Evolutionary conservation across 768 basidiomycete genomes (phyloP).

Genomic region (Macrolepiota fuliginosa): DNA sequence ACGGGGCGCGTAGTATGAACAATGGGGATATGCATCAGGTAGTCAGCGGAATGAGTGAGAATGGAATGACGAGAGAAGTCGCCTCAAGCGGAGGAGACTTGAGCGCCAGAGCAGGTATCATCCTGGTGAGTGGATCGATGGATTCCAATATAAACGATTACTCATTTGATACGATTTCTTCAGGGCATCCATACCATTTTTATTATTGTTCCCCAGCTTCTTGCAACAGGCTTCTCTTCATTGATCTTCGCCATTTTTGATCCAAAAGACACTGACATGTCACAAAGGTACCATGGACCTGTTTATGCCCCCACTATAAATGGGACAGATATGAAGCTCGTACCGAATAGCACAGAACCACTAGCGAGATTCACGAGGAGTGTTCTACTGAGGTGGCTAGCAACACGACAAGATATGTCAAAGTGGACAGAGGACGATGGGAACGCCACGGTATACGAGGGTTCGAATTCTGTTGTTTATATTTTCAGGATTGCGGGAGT

Average conservation of each 20-base stretch:
- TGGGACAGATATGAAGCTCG: slow-evolving; percentile 5
- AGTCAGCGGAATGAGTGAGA: slow-evolving; percentile 14
- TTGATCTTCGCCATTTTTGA: slow-evolving; percentile 87
- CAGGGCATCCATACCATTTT: slow-evolving; percentile 96
- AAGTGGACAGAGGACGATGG: slow-evolving; percentile 12
- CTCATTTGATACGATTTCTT: neutral
- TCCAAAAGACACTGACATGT: slow-evolving; percentile 46
- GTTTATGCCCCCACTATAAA: slow-evolving; percentile 6
- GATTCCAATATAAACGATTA: neutral
- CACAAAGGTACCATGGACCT: slow-evolving; percentile 29
- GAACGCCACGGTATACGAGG: slow-evolving; percentile 24
- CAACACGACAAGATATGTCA: neutral
- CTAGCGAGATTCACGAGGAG: neutral
- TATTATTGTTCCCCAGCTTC: slow-evolving; percentile 91
- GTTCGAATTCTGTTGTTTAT: slow-evolving; percentile 71
- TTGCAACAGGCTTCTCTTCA: slow-evolving; percentile 84
- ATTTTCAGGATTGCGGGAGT: slow-evolving; percentile 70
- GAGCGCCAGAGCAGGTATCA: slow-evolving; percentile 85
- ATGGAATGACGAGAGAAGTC: slow-evolving; percentile 6
- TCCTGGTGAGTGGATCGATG: slow-evolving; percentile 53
- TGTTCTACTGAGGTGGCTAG: neutral
- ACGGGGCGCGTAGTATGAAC: slow-evolving; percentile 29
- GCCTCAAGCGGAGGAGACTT: slow-evolving; percentile 33
- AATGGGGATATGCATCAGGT: slow-evolving; percentile 28
- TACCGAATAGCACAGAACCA: slow-evolving; percentile 7